Evolutionary conservation across 2,329 filamentous ascomycete genomes (phyloP).

Genomic region (Neonectria faginata): DNA sequence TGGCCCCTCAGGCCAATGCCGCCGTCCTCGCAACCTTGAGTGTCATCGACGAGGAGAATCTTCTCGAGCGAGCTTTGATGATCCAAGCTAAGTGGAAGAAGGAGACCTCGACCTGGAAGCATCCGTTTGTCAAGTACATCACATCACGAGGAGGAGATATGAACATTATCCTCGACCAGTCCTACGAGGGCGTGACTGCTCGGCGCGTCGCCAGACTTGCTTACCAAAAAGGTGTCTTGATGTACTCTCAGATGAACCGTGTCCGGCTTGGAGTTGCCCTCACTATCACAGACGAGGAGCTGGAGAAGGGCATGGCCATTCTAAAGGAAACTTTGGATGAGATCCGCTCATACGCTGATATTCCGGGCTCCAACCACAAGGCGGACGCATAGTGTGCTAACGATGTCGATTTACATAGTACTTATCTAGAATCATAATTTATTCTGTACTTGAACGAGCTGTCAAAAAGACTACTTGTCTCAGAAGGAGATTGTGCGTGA

Average conservation of each 20-base stretch:
- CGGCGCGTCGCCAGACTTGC: constrained; percentile 27
- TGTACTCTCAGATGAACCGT: constrained; percentile 21
- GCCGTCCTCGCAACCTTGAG: constrained; percentile 20
- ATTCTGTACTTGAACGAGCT: too few species aligned
- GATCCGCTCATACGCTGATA: constrained; percentile 24
- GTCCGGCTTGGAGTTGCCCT: constrained; percentile 27
- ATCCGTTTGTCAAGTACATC: constrained; percentile 25
- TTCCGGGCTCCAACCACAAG: constrained; percentile 30
- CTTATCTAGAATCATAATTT: too few species aligned
- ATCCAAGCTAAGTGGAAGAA: constrained; percentile 29
- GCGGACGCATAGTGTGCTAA: constrained; percentile 8
- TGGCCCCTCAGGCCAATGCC: constrained; percentile 28
- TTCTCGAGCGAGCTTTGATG: constrained; percentile 23
- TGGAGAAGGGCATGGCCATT: constrained; percentile 26
- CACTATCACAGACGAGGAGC: constrained; percentile 33
- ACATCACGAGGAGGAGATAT: constrained; percentile 29
- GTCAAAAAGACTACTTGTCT: too few species aligned
- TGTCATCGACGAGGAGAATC: constrained; percentile 28
- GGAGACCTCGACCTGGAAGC: constrained; percentile 26
- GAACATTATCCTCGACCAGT: constrained; percentile 26
- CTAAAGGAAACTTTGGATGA: constrained; percentile 26
- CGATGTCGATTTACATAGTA: not conserved
- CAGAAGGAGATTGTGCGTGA: too few species aligned
- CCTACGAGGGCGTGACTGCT: constrained; percentile 20
- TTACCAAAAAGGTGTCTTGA: constrained; percentile 26